phyloP scores from a whole-genome alignment of 2,329 filamentous ascomycete species.

The Blumeria hordei region DNA sequence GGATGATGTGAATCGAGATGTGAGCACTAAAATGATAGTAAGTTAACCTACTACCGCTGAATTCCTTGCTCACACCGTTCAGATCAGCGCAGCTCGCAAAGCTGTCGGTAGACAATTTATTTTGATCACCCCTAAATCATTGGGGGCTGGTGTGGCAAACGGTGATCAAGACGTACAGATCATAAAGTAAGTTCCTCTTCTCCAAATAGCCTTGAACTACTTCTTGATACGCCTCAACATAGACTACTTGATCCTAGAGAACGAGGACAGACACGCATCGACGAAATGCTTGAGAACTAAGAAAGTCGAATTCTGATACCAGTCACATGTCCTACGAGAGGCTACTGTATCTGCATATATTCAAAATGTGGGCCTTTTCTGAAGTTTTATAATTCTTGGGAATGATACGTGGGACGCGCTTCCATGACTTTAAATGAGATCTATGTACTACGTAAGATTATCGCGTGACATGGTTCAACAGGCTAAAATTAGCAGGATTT shows the following conservation, averaged over 20 bases:
- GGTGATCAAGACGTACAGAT: conserved; percentile 51
- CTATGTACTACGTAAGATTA: too few relatives aligned
- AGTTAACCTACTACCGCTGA: conserved; percentile 16
- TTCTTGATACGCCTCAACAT: conserved; percentile 1
- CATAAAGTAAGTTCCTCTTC: conserved; percentile 31
- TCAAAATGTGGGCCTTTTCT: too few relatives aligned
- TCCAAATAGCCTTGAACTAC: background rate
- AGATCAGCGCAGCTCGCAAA: conserved; percentile 65
- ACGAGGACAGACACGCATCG: conserved; percentile 9
- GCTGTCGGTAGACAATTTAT: conserved; percentile 87
- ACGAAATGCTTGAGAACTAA: conserved; percentile 6
- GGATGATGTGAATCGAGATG: conserved; percentile 86
- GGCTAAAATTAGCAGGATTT: too few relatives aligned
- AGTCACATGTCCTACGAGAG: too few relatives aligned
- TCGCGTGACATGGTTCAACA: too few relatives aligned
- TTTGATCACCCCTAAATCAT: conserved; percentile 81
- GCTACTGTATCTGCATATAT: too few relatives aligned
- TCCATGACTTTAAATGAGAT: too few relatives aligned
- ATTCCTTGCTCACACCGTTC: conserved; percentile 7
- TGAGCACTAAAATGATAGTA: conserved; percentile 84
- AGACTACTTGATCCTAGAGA: conserved; percentile 37
- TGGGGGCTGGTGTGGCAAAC: conserved; percentile 31
- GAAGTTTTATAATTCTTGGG: too few relatives aligned
- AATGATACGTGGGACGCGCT: too few relatives aligned
- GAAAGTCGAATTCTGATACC: too few relatives aligned